Conservation (phyloP, 2,329 filamentous ascomycete species). For the Aspergillus pseudoviridinutans region DNA sequence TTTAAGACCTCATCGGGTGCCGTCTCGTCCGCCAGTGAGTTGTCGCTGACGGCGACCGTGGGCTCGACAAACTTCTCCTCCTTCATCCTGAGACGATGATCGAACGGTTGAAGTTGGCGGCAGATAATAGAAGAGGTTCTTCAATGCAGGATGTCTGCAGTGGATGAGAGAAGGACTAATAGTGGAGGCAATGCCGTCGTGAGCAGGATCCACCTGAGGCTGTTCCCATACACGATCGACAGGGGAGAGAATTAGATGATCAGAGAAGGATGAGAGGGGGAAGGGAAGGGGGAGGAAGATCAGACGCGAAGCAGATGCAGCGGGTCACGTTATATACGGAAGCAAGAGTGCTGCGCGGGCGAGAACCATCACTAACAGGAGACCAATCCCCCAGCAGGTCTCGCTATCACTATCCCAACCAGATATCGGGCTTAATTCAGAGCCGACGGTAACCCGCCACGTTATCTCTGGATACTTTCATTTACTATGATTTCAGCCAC, state of each 20-base stretch:
- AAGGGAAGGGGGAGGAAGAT: neutral
- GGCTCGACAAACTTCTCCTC: neutral
- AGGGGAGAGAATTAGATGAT: neutral
- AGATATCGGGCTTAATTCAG: neutral
- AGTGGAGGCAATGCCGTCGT: neutral
- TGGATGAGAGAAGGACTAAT: neutral
- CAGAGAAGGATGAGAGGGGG: neutral
- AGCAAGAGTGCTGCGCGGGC: neutral
- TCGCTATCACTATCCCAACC: neutral
- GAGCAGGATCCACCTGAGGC: neutral
- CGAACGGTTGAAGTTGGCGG: neutral
- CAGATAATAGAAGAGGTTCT: neutral
- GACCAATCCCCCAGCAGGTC: neutral
- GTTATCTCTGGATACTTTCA: conserved; percentile 1
- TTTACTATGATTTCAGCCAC: neutral
- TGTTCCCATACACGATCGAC: neutral
- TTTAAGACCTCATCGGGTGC: conserved; percentile 21
- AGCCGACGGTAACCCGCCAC: conserved; percentile 7
- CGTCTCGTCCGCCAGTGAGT: neutral
- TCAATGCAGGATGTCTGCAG: neutral
- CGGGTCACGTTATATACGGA: neutral
- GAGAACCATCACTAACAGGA: neutral
- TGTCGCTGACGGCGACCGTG: neutral
- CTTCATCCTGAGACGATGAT: neutral
- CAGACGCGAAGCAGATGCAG: neutral